Evolutionary conservation across 805 yeast genomes (phyloP), one percentile per base, ranked within the genome.

Genomic region (Metschnikowia gelsemii): DNA sequence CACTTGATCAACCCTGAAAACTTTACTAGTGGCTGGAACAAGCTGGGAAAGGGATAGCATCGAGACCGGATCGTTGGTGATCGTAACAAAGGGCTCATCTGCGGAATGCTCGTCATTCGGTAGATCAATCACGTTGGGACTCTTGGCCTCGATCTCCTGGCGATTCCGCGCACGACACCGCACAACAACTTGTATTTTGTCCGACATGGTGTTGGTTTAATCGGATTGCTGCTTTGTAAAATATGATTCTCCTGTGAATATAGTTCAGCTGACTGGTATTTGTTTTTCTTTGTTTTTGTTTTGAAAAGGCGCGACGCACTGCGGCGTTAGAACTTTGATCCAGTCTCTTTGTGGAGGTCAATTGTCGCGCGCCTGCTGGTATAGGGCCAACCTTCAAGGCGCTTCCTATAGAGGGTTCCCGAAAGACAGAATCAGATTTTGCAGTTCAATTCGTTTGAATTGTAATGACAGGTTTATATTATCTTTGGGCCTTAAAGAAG

Each of bases 1-100:
- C 0, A 86, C 93, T 40, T 79, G 80, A 59, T 88, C 96, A 37
- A 88, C 83, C 6, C 75, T 68, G 59, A 83, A 89, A 12, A 43
- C 40, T 30, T 52, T 52, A 25, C 54, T 51, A 35, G 56, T 50
- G 19, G 58, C 37, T 36, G 54, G 42, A 25, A 36, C 13, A 22
- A 40, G 16, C 55, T 49, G 7, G 57, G 55, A 40, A 4, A 21
- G 13, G 5, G 45, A 51, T 51, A 30, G 56, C 47, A 38, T 57
- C 47, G 16, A 58, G 46, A 41, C 49, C 52, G 44, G 54, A 14
- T 48, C 46, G 38, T 49, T 50, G 6, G 38, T 29, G 16, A 59
- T 47, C 5, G 56, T 52, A 14, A 59, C 52, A 35, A 35, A 56
- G 4, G 62, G 58, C 18, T 55, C 52, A 3, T 20, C 30, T 6